Percentiles rank a stretch among this genome's conserved stretches.
phyloP scores from a whole-genome alignment of 306 rosid species.

The Boehmeria nivea region DNA sequence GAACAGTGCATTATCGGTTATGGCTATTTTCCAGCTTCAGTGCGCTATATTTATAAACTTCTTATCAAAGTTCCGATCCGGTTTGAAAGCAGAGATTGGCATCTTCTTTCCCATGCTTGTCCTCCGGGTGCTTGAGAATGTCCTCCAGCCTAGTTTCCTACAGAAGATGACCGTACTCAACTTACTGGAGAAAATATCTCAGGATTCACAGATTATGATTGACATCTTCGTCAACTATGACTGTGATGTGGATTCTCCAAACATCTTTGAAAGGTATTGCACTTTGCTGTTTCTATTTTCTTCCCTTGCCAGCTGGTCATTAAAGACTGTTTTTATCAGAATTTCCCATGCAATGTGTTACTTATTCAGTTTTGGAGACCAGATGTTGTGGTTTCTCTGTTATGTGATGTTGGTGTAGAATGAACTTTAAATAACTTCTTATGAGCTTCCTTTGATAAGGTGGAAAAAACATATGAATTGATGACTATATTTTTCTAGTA shows the following conservation, averaged over 20 bases:
- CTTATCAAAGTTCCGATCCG: constrained; percentile 82
- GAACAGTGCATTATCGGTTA: constrained; percentile 90
- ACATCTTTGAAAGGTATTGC: constrained; percentile 93
- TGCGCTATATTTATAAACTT: constrained; percentile 81
- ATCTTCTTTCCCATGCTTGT: constrained; percentile 96
- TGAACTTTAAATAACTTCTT: too few species aligned
- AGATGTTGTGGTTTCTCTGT: background rate
- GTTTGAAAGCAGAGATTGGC: constrained; percentile 90
- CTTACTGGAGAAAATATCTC: constrained; percentile 82
- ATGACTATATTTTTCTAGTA: too few species aligned
- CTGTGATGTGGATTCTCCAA: constrained; percentile 95
- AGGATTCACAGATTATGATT: constrained; percentile 80
- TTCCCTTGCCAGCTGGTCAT: constrained; percentile 8
- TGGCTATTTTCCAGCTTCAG: constrained; percentile 98
- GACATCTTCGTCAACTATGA: constrained; percentile 98
- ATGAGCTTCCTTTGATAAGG: too few species aligned
- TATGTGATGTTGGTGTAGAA: too few species aligned
- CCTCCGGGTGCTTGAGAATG: constrained; percentile 96
- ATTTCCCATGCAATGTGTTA: background rate
- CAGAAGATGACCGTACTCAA: constrained; percentile 96
- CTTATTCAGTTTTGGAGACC: background rate
- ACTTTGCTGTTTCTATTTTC: constrained; percentile 21
- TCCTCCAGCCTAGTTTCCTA: constrained; percentile 96
- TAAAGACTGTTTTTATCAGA: background rate
- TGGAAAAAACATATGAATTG: too few species aligned